phyloP scores from a whole-genome alignment of 495 filamentous ascomycete genomes.

The Aspergillus heteromorphus region DNA sequence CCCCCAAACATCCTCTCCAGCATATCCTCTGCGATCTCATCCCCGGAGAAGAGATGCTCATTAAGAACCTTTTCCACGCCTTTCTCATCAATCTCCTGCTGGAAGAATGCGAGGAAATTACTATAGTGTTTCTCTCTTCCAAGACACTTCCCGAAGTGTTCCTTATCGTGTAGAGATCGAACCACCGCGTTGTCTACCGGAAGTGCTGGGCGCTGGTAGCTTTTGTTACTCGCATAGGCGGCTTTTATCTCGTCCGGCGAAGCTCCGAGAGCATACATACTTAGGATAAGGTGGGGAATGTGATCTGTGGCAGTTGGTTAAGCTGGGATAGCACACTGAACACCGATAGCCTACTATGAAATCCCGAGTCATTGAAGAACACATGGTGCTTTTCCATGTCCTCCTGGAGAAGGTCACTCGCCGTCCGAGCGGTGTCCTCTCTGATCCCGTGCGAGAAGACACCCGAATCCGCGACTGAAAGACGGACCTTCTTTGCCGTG shows the following conservation, averaged over 20 bases:
- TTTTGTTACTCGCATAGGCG: slow-evolving; percentile 52
- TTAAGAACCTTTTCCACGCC: slow-evolving; percentile 54
- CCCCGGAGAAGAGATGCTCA: slow-evolving; percentile 60
- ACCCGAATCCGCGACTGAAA: slow-evolving; percentile 52
- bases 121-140: slow-evolving; percentile 52
- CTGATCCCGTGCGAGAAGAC: slow-evolving; percentile 49
- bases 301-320: slow-evolving; percentile 35
- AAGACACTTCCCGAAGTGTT: slow-evolving; percentile 46
- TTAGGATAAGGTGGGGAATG: slow-evolving; percentile 69
- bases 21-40: slow-evolving; percentile 57
- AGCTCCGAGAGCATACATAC: slow-evolving; percentile 68
- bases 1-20: slow-evolving; percentile 52
- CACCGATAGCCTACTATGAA: slow-evolving; percentile 53
- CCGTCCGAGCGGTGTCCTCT: slow-evolving; percentile 52
- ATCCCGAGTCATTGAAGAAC: slow-evolving; percentile 66
- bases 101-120: slow-evolving; percentile 68
- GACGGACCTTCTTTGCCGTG: slow-evolving; percentile 55
- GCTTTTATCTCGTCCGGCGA: slow-evolving; percentile 46
- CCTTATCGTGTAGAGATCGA: slow-evolving; percentile 45
- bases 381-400: slow-evolving; percentile 73
- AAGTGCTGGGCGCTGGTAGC: slow-evolving; percentile 53
- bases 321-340: background rate
- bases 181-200: slow-evolving; percentile 40
- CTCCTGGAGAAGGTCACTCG: slow-evolving; percentile 63
- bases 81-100: slow-evolving; percentile 58